Conservation (phyloP, 305 asterid genomes). For the Vinca major region DNA sequence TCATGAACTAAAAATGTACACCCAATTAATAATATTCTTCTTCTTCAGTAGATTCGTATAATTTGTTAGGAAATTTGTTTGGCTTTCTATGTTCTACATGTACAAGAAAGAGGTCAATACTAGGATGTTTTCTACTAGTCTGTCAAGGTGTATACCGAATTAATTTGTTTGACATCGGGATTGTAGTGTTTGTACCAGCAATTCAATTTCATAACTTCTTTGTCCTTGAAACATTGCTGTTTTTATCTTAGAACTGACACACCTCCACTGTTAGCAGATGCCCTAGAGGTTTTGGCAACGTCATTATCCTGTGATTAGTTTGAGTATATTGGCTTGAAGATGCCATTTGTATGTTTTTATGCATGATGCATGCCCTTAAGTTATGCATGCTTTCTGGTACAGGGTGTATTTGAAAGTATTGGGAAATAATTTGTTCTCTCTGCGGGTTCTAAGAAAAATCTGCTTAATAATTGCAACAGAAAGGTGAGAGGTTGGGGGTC, state of each 20-base stretch:
- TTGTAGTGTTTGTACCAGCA: conserved; percentile 10
- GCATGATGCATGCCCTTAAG: neutral
- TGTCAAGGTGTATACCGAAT: neutral
- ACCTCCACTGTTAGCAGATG: neutral
- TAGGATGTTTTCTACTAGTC: neutral
- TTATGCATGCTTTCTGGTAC: neutral
- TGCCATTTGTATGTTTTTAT: neutral
- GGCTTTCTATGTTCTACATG: neutral
- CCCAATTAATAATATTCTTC: neutral
- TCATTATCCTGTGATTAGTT: neutral
- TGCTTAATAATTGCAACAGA: conserved; percentile 15
- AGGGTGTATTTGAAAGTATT: neutral
- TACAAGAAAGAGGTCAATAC: neutral
- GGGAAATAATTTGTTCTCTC: neutral
- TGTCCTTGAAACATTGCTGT: neutral
- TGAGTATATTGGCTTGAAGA: conserved; percentile 1
- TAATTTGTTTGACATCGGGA: neutral
- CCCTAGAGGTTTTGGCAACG: neutral
- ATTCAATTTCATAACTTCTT: neutral
- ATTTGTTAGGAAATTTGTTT: neutral
- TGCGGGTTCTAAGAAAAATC: conserved; percentile 5
- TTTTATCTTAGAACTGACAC: neutral
- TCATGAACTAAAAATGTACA: neutral
- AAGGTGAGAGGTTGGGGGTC: conserved; percentile 32
- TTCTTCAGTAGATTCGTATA: neutral